These are phyloP conservation scores for Barbarea vulgaris DNA, from an alignment of 345 rosid species.

Conservation along the genomic window DNA sequence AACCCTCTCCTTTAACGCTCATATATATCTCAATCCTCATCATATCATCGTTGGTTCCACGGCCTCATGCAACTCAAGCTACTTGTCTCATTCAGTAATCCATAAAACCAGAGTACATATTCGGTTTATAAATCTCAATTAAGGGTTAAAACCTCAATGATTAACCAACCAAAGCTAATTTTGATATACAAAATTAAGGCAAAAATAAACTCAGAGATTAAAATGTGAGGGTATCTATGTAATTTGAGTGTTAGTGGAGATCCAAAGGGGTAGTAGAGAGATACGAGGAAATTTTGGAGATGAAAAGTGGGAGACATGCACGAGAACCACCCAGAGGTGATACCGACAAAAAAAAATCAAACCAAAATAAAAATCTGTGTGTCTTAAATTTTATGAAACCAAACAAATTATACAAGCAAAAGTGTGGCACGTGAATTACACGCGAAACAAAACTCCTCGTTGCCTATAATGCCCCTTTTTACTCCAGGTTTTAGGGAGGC, in stretches of 20 bases:
- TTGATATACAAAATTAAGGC: background rate
- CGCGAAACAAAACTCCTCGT: constrained; percentile 22
- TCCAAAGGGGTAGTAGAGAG: constrained; percentile 29
- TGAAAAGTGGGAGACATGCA: constrained; percentile 48
- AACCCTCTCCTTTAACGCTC: constrained; percentile 4
- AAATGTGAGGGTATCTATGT: constrained; percentile 22
- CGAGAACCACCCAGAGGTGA: constrained; percentile 43
- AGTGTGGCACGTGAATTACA: constrained; percentile 21
- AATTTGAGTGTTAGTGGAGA: background rate
- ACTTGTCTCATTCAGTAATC: background rate
- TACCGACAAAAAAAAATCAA: constrained; percentile 27
- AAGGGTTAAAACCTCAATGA: background rate
- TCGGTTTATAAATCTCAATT: background rate
- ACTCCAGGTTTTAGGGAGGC: constrained; percentile 34
- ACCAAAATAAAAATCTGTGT: background rate
- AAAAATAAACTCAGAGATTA: background rate
- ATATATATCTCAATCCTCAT: constrained; percentile 6
- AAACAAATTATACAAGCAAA: background rate
- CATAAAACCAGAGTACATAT: background rate
- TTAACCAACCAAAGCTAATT: background rate
- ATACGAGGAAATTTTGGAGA: constrained; percentile 42
- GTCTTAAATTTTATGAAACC: background rate
- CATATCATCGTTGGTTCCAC: background rate
- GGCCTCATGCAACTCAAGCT: background rate
- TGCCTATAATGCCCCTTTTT: constrained; percentile 13